phyloP scores from a whole-genome alignment of 441 rosid genomes.

The Arabidopsis lyrata region DNA sequence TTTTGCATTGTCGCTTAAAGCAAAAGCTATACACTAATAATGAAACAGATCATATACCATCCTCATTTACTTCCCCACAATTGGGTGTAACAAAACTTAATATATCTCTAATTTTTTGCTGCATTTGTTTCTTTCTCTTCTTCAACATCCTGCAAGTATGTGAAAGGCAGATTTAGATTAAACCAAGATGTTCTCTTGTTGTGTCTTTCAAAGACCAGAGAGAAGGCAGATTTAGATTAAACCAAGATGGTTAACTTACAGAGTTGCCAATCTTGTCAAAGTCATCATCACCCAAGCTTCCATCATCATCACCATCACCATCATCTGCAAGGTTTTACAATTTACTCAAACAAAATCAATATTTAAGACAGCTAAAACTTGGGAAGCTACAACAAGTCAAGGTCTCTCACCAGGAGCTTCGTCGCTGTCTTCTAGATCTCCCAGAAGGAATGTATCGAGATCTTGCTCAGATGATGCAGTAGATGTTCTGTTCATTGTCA shows the following conservation, averaged over 20 bases:
- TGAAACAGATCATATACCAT: neutral
- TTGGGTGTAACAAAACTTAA: conserved; percentile 27
- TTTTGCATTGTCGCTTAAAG: conserved; percentile 31
- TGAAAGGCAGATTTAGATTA: neutral
- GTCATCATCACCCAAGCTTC: conserved; percentile 84
- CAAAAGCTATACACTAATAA: conserved; percentile 42
- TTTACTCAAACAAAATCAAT: conserved; percentile 27
- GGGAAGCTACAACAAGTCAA: conserved; percentile 22
- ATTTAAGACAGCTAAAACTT: neutral
- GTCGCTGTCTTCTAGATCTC: conserved; percentile 74
- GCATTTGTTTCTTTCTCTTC: conserved; percentile 58
- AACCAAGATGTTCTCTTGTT: neutral
- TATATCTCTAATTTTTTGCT: conserved; percentile 28
- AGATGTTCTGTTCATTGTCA: conserved; percentile 49
- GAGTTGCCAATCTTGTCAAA: conserved; percentile 86
- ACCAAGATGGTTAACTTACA: conserved; percentile 51
- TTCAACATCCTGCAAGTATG: conserved; percentile 70
- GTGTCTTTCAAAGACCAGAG: conserved; percentile 3
- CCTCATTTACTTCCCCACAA: conserved; percentile 24
- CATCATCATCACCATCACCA: conserved; percentile 47
- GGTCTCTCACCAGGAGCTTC: conserved; percentile 58
- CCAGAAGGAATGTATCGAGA: conserved; percentile 68
- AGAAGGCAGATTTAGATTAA: neutral
- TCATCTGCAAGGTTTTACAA: conserved; percentile 54
- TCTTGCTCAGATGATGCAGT: conserved; percentile 64